A percentile compares a stretch with the other conserved stretches of the same genome.
Conservation (phyloP, 805 yeast genomes). For the Metschnikowia peoriensis region DNA sequence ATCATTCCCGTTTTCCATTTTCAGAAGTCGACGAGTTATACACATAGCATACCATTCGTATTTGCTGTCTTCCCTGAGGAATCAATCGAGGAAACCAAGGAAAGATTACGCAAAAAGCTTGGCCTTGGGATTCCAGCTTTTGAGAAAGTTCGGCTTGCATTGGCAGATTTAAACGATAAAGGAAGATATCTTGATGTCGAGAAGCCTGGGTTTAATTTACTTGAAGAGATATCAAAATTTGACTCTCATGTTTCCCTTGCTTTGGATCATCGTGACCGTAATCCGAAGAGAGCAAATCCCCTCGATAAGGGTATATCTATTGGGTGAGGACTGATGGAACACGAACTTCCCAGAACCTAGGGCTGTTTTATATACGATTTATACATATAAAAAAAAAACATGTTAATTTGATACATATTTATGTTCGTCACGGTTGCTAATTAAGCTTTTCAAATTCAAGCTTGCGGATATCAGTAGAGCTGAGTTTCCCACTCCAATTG, state of each 20-base stretch:
- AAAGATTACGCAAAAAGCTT: conserved; percentile 62
- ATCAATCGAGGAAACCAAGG: conserved; percentile 55
- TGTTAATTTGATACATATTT: background rate
- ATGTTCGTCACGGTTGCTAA: background rate
- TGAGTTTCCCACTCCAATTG: conserved; percentile 67
- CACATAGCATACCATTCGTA: conserved; percentile 85
- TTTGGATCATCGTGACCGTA: conserved; percentile 84
- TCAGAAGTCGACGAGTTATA: conserved; percentile 59
- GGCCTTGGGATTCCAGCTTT: conserved; percentile 82
- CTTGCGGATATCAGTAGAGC: conserved; percentile 77
- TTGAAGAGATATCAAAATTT: conserved; percentile 45
- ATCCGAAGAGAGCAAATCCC: conserved; percentile 41
- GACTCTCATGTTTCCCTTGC: conserved; percentile 57
- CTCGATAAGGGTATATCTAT: conserved; percentile 46
- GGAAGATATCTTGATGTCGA: conserved; percentile 46
- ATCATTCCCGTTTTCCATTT: conserved; percentile 74
- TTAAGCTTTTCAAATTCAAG: conserved; percentile 9
- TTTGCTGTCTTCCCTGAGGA: conserved; percentile 74
- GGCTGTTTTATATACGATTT: background rate
- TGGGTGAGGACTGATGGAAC: conserved; percentile 17
- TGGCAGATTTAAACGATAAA: conserved; percentile 43
- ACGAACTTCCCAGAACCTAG: background rate
- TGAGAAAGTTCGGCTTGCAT: conserved; percentile 66
- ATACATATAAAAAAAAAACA: background rate
- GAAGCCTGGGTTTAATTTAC: conserved; percentile 55